Conservation (phyloP, 257 asterid species). For the Misopates orontium region DNA sequence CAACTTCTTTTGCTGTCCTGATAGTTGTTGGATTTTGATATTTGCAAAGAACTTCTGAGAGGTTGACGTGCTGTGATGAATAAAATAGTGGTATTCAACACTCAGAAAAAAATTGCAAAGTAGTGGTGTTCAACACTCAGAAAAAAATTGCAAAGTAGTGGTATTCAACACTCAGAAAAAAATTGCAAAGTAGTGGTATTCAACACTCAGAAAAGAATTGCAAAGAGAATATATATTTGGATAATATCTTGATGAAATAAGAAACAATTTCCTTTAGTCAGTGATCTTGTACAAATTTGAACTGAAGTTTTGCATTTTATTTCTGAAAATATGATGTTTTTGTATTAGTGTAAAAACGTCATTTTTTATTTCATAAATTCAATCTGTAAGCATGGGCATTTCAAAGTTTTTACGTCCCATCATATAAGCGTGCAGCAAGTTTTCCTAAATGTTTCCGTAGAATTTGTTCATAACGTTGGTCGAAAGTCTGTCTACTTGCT, state of each 20-base stretch:
- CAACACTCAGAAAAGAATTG: no score
- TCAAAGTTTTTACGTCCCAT: not conserved
- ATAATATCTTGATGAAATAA: not conserved
- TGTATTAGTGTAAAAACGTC: not conserved
- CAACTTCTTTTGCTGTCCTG: not conserved
- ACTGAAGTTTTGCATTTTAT: no score
- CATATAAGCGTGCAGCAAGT: not conserved
- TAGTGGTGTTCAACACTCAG: no score
- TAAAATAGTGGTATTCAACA: constrained; percentile 1
- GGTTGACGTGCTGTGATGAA: not conserved
- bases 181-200: no score
- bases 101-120: constrained; percentile 3
- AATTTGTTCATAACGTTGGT: not conserved
- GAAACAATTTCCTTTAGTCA: not conserved
- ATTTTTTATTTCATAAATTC: not conserved
- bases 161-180: no score
- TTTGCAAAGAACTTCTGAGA: not conserved
- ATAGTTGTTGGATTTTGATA: constrained; percentile 2
- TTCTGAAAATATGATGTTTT: not conserved
- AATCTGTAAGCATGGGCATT: not conserved
- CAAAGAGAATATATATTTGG: no score
- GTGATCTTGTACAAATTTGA: constrained; percentile 12
- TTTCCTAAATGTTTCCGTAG: not conserved
- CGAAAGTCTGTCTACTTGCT: not conserved
- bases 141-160: no score